Conservation (phyloP, 1,284 basidiomycete genomes). For the Ceratobasidium sp. region DNA sequence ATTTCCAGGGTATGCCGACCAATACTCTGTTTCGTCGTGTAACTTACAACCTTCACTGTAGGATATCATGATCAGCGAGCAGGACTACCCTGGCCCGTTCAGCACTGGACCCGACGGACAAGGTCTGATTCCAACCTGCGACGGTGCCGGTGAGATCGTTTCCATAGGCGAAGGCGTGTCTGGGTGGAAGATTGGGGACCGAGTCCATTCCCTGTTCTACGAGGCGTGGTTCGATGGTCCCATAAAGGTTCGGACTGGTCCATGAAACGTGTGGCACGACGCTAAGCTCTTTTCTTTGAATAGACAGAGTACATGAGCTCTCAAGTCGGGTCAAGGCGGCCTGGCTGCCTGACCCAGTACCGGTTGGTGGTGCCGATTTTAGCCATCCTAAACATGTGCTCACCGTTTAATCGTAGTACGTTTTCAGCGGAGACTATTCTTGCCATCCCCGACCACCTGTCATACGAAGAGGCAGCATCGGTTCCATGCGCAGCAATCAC, state of each 20-base stretch:
- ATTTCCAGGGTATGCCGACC: neutral
- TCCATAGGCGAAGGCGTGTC: conserved; percentile 60
- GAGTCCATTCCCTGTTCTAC: conserved; percentile 59
- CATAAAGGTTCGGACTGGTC: conserved; percentile 45
- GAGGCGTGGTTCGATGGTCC: conserved; percentile 55
- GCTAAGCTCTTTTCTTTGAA: neutral
- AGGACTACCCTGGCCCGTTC: neutral
- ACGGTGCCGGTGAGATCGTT: conserved; percentile 67
- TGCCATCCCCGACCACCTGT: neutral
- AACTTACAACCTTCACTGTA: neutral
- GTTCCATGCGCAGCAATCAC: conserved; percentile 59
- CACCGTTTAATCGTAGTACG: conserved; percentile 47
- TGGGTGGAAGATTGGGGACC: conserved; percentile 61
- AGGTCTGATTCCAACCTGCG: conserved; percentile 59
- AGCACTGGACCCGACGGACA: conserved; percentile 6
- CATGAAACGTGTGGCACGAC: neutral
- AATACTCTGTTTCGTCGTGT: neutral
- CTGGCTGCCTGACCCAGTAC: conserved; percentile 25
- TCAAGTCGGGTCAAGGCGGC: neutral
- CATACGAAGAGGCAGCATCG: conserved; percentile 44
- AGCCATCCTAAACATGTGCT: neutral
- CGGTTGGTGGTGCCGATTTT: conserved; percentile 57
- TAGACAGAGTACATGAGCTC: neutral
- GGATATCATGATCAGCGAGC: conserved; percentile 13
- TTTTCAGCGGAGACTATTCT: neutral